These are phyloP conservation scores for Setaria italica DNA, from an alignment of 202 grass and related monocot species.

Conservation along the genomic window DNA sequence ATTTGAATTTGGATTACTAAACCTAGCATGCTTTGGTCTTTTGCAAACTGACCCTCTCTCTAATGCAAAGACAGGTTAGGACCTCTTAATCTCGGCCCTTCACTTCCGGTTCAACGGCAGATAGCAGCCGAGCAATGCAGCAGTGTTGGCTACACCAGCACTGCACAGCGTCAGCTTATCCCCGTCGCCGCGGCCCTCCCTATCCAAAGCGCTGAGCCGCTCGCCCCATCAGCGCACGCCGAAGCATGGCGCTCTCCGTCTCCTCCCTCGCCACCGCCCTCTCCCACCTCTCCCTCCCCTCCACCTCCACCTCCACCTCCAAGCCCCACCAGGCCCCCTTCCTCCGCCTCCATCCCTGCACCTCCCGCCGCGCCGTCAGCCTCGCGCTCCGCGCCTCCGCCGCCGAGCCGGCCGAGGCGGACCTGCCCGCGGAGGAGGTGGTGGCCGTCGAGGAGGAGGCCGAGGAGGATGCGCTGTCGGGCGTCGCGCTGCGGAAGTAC, in stretches of 20 bases:
- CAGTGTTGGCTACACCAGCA: neutral
- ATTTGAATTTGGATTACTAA: no score
- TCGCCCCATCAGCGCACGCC: slow-evolving; percentile 38
- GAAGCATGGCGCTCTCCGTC: slow-evolving; percentile 81
- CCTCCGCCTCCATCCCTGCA: slow-evolving; percentile 31
- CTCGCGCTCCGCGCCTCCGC: slow-evolving; percentile 51
- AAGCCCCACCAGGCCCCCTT: slow-evolving; percentile 37
- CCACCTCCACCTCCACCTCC: slow-evolving; percentile 63
- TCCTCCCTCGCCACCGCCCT: slow-evolving; percentile 66
- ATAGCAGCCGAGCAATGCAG: neutral
- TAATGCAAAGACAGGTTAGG: no score
- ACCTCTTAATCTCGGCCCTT: neutral
- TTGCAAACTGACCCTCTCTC: no score
- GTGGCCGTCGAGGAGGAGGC: slow-evolving; percentile 51
- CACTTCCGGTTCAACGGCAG: neutral
- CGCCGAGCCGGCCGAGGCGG: slow-evolving; percentile 44
- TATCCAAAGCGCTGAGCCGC: slow-evolving; percentile 46
- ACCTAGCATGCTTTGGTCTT: no score
- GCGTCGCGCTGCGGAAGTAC: slow-evolving; percentile 60
- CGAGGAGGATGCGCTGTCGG: slow-evolving; percentile 47
- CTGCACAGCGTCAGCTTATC: slow-evolving; percentile 41
- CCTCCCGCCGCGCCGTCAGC: slow-evolving; percentile 36
- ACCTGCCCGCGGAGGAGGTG: slow-evolving; percentile 40
- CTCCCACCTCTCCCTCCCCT: slow-evolving; percentile 71
- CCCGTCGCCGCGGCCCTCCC: slow-evolving; percentile 26